These are phyloP conservation scores for Aspergillus sp. DNA, from an alignment of 2,329 filamentous ascomycete genomes.

Conservation along the genomic window DNA sequence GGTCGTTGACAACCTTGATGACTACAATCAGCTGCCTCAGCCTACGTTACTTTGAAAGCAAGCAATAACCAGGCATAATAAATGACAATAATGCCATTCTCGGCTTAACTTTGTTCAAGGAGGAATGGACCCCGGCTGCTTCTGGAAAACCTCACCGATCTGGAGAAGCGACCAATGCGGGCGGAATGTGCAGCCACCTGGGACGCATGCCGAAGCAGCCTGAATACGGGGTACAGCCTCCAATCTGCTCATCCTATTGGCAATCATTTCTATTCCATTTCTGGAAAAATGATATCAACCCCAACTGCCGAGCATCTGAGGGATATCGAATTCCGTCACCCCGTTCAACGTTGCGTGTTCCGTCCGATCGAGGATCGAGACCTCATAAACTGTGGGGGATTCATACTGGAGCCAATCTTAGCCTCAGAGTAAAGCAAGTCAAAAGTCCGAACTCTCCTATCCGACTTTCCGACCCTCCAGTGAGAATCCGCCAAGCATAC, in stretches of 20 bases:
- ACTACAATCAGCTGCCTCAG: constrained; percentile 1
- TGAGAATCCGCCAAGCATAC: constrained; percentile 18
- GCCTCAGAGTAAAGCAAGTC: neutral
- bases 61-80: neutral
- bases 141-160: constrained; percentile 18
- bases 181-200: constrained; percentile 11
- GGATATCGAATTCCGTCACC: neutral
- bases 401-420: neutral
- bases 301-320: neutral
- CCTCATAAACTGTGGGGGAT: neutral
- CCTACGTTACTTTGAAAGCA: neutral
- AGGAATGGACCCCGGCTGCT: constrained; percentile 10
- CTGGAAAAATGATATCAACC: neutral
- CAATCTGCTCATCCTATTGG: constrained; percentile 2
- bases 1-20: neutral
- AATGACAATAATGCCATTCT: neutral
- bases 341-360: too few species aligned
- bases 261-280: constrained; percentile 10
- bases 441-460: neutral
- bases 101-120: neutral
- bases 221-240: constrained; percentile 7
- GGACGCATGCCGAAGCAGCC: constrained; percentile 6
- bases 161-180: constrained; percentile 7
- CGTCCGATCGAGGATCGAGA: neutral
- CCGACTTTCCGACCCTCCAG: neutral